Evolutionary conservation across 148 eudicot genomes (phyloP).

Genomic region (Chenopodium album): DNA sequence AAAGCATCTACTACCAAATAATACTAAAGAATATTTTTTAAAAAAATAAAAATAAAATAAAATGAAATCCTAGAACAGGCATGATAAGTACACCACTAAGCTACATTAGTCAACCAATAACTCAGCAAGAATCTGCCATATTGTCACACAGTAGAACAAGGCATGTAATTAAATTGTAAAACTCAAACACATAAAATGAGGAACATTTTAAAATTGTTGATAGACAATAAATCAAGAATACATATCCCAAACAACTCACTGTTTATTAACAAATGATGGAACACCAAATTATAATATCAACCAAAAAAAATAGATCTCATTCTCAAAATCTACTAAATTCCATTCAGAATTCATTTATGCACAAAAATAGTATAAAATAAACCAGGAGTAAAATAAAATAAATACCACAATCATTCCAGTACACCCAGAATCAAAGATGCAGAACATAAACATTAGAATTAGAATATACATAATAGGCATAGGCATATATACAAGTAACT

Average conservation of each 20-base stretch:
- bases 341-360: neutral
- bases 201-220: neutral
- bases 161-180: neutral
- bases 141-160: neutral
- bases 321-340: neutral
- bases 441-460: slow-evolving; percentile 3
- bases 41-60: too few relatives aligned
- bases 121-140: neutral
- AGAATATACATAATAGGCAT: slow-evolving; percentile 1
- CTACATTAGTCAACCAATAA: neutral
- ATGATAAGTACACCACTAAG: slow-evolving; percentile 5
- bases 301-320: neutral
- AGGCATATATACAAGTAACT: too few relatives aligned
- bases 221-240: neutral
- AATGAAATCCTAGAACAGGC: neutral
- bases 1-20: neutral
- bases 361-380: neutral
- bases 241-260: neutral
- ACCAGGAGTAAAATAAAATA: neutral
- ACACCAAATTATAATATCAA: neutral
- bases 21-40: neutral
- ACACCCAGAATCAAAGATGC: neutral
- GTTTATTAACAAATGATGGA: neutral
- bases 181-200: neutral
- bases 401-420: neutral